Evolutionary conservation across 2,329 filamentous ascomycete species (phyloP).

Genomic region (Penicillium sp.): DNA sequence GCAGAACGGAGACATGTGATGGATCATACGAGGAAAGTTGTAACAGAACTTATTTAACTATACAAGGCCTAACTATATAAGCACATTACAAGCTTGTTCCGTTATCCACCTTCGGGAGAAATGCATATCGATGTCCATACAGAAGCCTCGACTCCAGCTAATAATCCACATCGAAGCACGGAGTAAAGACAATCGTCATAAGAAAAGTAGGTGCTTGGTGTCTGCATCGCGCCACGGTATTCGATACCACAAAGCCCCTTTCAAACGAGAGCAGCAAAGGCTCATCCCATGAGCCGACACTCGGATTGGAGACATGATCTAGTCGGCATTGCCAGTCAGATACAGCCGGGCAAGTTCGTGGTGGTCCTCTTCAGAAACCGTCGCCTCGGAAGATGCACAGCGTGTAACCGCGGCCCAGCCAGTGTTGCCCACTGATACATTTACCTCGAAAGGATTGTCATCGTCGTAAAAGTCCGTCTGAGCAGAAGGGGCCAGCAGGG

Average conservation of each 20-base stretch:
- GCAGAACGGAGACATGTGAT: not conserved
- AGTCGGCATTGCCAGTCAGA: constrained; percentile 26
- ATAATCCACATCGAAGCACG: not conserved
- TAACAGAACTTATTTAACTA: constrained; percentile 1
- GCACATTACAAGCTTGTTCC: constrained; percentile 5
- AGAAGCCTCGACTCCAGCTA: not conserved
- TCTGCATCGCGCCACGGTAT: not conserved
- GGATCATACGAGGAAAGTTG: not conserved
- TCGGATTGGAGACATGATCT: not conserved
- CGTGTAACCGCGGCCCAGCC: constrained; percentile 16
- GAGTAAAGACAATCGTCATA: not conserved
- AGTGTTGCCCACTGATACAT: constrained; percentile 10
- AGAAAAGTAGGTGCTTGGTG: not conserved
- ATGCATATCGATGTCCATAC: constrained; percentile 1
- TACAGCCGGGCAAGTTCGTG: constrained; percentile 34
- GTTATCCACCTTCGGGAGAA: not conserved
- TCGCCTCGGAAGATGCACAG: constrained; percentile 32
- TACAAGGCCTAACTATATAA: constrained; percentile 9
- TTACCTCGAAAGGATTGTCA: constrained; percentile 19
- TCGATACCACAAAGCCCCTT: not conserved
- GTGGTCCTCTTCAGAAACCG: constrained; percentile 33
- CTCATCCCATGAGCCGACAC: too few species aligned
- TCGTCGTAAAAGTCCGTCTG: constrained; percentile 19
- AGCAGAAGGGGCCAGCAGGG: constrained; percentile 28
- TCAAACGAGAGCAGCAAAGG: not conserved